Conservation (phyloP, 768 basidiomycete species). For the Boletus pseudo-olivaceus region DNA sequence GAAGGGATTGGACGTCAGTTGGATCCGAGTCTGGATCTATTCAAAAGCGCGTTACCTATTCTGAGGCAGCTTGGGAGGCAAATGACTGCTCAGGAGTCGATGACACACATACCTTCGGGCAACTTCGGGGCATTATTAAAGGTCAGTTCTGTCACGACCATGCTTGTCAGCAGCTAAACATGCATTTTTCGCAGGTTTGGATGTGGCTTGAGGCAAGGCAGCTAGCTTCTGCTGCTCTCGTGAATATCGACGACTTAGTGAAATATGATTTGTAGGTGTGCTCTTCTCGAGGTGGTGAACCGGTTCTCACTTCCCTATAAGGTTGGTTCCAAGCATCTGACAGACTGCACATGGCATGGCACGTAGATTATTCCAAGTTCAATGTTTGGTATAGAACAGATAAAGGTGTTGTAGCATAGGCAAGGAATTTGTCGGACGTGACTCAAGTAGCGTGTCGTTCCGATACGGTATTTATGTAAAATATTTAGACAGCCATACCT, state of each 20-base stretch:
- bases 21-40: slow-evolving; percentile 89
- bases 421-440: slow-evolving; percentile 3
- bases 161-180: neutral
- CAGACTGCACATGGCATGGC: neutral
- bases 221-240: slow-evolving; percentile 72
- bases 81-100: slow-evolving; percentile 74
- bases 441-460: slow-evolving; percentile 6
- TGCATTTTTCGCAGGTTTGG: slow-evolving; percentile 62
- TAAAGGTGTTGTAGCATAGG: slow-evolving; percentile 20
- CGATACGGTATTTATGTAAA: slow-evolving; percentile 9
- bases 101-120: slow-evolving; percentile 59
- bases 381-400: slow-evolving; percentile 3
- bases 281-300: neutral
- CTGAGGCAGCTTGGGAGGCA: slow-evolving; percentile 86
- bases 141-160: slow-evolving; percentile 42
- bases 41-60: slow-evolving; percentile 94
- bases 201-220: slow-evolving; percentile 90
- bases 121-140: slow-evolving; percentile 87
- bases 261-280: slow-evolving; percentile 80
- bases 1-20: slow-evolving; percentile 96
- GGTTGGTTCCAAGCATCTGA: slow-evolving; percentile 51
- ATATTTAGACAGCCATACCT: slow-evolving; percentile 1
- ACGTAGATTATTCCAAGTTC: slow-evolving; percentile 14
- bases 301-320: slow-evolving; percentile 25
- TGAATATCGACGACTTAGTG: slow-evolving; percentile 81